These are phyloP conservation scores for Arthromyces matolae DNA, from an alignment of 768 basidiomycete genomes.

Conservation along the genomic window DNA sequence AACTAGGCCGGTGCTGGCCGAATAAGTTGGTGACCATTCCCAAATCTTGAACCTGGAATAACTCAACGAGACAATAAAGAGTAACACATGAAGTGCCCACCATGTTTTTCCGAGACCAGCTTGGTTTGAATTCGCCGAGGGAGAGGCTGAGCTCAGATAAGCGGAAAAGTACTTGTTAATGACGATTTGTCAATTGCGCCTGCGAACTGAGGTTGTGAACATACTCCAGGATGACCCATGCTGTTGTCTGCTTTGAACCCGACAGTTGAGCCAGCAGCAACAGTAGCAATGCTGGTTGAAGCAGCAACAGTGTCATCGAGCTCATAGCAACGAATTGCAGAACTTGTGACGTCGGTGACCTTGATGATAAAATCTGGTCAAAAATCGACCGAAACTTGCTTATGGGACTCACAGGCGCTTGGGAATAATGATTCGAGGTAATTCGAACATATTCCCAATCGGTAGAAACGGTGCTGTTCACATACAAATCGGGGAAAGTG, in stretches of 20 bases:
- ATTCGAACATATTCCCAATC: constrained; percentile 35
- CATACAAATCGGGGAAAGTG: constrained; percentile 28
- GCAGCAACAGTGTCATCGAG: constrained; percentile 27
- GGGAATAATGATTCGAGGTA: constrained; percentile 31
- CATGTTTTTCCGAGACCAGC: constrained; percentile 43
- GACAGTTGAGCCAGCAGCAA: constrained; percentile 28
- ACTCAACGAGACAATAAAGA: neutral
- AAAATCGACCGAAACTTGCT: neutral
- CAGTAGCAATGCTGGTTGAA: constrained; percentile 26
- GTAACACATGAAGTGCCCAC: constrained; percentile 10
- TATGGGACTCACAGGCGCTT: constrained; percentile 25
- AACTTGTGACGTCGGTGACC: constrained; percentile 32
- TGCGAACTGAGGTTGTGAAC: neutral
- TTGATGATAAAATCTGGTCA: too few species aligned
- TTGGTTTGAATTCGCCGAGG: constrained; percentile 30
- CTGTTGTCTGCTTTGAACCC: constrained; percentile 30
- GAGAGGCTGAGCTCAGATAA: constrained; percentile 29
- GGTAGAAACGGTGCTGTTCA: constrained; percentile 21
- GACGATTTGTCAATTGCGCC: neutral
- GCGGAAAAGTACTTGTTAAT: constrained; percentile 28
- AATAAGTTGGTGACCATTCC: constrained; percentile 33
- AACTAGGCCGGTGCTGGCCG: constrained; percentile 26
- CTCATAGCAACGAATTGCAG: constrained; percentile 34
- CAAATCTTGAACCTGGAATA: constrained; percentile 37
- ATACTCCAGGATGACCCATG: constrained; percentile 33